phyloP scores from a whole-genome alignment of 352 stramenopile genomes.

The Phytophthora fragariae region DNA sequence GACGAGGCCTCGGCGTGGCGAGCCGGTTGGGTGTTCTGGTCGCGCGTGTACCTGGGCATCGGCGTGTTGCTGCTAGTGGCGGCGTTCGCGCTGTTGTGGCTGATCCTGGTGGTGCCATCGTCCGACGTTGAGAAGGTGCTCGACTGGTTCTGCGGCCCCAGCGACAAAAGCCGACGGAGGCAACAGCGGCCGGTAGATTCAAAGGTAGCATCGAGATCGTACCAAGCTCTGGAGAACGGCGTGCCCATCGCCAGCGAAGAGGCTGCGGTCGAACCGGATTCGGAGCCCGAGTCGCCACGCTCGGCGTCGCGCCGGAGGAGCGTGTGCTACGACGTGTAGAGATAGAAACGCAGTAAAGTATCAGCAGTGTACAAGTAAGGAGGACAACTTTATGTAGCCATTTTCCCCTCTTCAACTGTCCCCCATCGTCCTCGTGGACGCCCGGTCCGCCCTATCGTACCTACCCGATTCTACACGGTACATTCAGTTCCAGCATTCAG shows the following conservation, averaged over 20 bases:
- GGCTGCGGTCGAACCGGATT: conserved; percentile 24
- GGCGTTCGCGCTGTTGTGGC: conserved; percentile 46
- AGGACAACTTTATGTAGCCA: conserved; percentile 5
- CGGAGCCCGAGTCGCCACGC: conserved; percentile 12
- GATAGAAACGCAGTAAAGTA: conserved; percentile 27
- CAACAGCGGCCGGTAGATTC: conserved; percentile 9
- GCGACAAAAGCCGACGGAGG: conserved; percentile 16
- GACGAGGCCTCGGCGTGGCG: conserved; percentile 30
- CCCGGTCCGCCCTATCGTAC: background rate
- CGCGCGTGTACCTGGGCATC: conserved; percentile 42
- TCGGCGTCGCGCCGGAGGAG: conserved; percentile 36
- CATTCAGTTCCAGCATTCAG: too few relatives aligned
- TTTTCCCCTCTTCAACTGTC: background rate
- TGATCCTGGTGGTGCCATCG: conserved; percentile 38
- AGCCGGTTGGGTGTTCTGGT: conserved; percentile 46
- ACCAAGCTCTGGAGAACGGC: conserved; percentile 20
- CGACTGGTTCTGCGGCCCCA: conserved; percentile 27
- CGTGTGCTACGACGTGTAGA: conserved; percentile 48
- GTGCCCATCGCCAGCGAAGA: conserved; percentile 1
- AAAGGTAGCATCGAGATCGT: background rate
- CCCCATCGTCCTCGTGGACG: background rate
- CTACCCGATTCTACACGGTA: background rate
- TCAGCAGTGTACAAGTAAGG: conserved; percentile 24
- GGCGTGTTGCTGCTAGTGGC: conserved; percentile 45
- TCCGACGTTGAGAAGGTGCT: conserved; percentile 39